Conservation (phyloP, 2,329 filamentous ascomycete genomes). For the Neospermospora avenae region DNA sequence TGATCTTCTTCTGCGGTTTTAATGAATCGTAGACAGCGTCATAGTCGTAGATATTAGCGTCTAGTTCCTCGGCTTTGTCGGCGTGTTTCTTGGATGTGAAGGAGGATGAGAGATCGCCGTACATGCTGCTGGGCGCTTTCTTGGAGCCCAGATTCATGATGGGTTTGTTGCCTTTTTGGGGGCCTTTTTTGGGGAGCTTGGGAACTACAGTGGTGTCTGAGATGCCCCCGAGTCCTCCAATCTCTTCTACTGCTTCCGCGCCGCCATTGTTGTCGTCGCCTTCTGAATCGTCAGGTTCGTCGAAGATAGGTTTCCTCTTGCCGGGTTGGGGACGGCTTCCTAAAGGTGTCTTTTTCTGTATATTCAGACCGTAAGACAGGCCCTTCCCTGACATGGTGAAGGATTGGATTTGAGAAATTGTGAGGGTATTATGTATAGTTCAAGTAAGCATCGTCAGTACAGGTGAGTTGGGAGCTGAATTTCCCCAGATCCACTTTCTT, state of each 20-base stretch:
- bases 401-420: not conserved
- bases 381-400: constrained; percentile 35
- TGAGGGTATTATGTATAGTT: not conserved
- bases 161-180: constrained; percentile 28
- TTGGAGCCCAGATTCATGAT: constrained; percentile 37
- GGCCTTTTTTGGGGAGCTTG: constrained; percentile 34
- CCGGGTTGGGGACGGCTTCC: constrained; percentile 45
- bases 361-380: constrained; percentile 56
- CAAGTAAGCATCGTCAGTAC: not conserved
- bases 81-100: constrained; percentile 61
- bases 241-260: constrained; percentile 48
- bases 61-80: constrained; percentile 61
- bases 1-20: constrained; percentile 58
- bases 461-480: not conserved
- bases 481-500: not conserved
- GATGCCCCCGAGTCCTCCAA: constrained; percentile 58
- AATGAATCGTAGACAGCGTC: constrained; percentile 78
- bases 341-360: constrained; percentile 51
- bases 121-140: constrained; percentile 44
- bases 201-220: constrained; percentile 36
- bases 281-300: constrained; percentile 56
- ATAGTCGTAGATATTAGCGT: constrained; percentile 80
- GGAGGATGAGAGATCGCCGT: constrained; percentile 64
- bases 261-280: constrained; percentile 40
- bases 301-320: constrained; percentile 56